These are phyloP conservation scores for Lichtheimia hyalospora DNA, from an alignment of 371 early-diverging fungal genomes.

Conservation along the genomic window DNA sequence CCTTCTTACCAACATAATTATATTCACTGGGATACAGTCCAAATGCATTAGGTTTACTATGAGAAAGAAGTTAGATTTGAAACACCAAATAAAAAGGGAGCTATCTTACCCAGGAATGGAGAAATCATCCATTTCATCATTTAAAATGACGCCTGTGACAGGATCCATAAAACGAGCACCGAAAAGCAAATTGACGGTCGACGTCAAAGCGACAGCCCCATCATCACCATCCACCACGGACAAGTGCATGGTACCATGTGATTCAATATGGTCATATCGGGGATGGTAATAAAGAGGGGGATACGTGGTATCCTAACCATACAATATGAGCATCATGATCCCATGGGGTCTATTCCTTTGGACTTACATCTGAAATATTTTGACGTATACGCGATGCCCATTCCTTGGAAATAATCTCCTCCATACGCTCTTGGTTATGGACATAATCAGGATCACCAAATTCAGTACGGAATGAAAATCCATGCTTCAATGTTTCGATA, in stretches of 20 bases:
- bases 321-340: neutral
- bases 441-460: constrained; percentile 83
- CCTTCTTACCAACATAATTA: constrained; percentile 72
- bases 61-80: neutral
- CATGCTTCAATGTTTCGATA: constrained; percentile 92
- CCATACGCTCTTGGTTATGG: constrained; percentile 46
- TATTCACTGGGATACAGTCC: constrained; percentile 80
- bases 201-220: constrained; percentile 88
- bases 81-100: too few species aligned
- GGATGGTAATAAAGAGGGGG: constrained; percentile 75
- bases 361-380: constrained; percentile 67
- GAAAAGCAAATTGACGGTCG: constrained; percentile 95
- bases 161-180: constrained; percentile 94
- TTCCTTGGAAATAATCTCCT: constrained; percentile 69
- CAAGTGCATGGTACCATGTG: constrained; percentile 97
- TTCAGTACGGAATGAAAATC: constrained; percentile 82
- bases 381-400: constrained; percentile 63
- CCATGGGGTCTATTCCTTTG: neutral
- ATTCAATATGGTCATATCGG: constrained; percentile 72
- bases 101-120: constrained; percentile 73
- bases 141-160: constrained; percentile 94
- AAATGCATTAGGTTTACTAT: constrained; percentile 73
- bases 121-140: constrained; percentile 99
- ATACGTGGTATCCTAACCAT: constrained; percentile 33
- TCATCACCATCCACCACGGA: constrained; percentile 89